Conservation (phyloP, 345 rosid species). For the Acer negundo region DNA sequence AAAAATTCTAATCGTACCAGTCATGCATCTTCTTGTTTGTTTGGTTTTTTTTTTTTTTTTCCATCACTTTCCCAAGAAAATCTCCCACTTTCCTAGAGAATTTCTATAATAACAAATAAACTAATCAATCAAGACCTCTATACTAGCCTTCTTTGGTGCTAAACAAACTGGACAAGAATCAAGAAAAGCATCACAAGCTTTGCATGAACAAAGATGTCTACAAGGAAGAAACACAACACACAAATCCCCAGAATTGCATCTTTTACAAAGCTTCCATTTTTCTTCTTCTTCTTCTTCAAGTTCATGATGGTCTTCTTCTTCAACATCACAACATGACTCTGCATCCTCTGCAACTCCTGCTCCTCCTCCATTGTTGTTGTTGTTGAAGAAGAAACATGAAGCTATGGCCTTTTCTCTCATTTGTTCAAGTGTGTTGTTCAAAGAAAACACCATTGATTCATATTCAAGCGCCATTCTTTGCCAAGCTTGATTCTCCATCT, state of each 20-base stretch:
- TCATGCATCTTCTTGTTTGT: neutral
- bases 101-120: slow-evolving; percentile 29
- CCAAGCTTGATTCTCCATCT: slow-evolving; percentile 65
- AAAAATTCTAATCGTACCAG: slow-evolving; percentile 2
- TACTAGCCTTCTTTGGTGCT: slow-evolving; percentile 63
- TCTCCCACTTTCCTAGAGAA: slow-evolving; percentile 31
- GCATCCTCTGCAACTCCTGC: slow-evolving; percentile 39
- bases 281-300: slow-evolving; percentile 12
- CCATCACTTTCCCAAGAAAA: slow-evolving; percentile 28
- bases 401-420: slow-evolving; percentile 44
- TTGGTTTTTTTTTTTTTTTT: neutral
- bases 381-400: slow-evolving; percentile 28
- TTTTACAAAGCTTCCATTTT: slow-evolving; percentile 38
- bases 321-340: slow-evolving; percentile 52
- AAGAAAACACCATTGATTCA: slow-evolving; percentile 51
- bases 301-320: slow-evolving; percentile 14
- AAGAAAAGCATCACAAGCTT: slow-evolving; percentile 53
- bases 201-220: slow-evolving; percentile 86
- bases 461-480: slow-evolving; percentile 59
- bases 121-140: slow-evolving; percentile 60
- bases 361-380: slow-evolving; percentile 22
- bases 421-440: slow-evolving; percentile 54
- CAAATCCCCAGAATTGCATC: slow-evolving; percentile 53
- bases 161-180: slow-evolving; percentile 73
- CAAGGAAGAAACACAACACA: slow-evolving; percentile 88